Evolutionary conservation across 2,329 filamentous ascomycete genomes (phyloP).

Genomic region (Botrytis fragariae): DNA sequence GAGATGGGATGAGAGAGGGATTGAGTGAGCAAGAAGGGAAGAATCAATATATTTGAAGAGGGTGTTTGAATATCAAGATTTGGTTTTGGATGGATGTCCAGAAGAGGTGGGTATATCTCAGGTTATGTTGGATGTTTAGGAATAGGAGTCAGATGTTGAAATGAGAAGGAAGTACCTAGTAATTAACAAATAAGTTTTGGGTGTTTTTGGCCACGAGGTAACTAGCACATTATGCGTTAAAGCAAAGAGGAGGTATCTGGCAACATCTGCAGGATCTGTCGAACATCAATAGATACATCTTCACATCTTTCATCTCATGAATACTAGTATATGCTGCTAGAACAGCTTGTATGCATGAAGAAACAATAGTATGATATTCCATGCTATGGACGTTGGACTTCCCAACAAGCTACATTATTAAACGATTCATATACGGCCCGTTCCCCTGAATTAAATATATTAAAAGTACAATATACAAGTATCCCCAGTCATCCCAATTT

Average conservation of each 20-base stretch:
- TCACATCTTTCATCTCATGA: background rate
- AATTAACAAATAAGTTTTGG: background rate
- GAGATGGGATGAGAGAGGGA: background rate
- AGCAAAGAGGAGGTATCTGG: background rate
- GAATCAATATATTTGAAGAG: background rate
- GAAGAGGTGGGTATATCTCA: background rate
- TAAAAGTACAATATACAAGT: constrained; percentile 11
- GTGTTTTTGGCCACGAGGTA: no score
- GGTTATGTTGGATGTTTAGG: background rate
- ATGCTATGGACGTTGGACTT: background rate
- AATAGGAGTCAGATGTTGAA: background rate
- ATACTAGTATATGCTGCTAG: background rate
- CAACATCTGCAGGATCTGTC: background rate
- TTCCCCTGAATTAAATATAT: background rate
- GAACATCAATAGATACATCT: background rate
- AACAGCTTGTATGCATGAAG: background rate
- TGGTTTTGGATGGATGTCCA: background rate
- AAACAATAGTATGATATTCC: background rate
- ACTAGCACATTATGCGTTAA: background rate
- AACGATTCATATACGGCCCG: background rate
- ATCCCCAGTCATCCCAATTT: background rate
- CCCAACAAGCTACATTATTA: background rate
- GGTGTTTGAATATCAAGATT: background rate
- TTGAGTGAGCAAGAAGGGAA: background rate
- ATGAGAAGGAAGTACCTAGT: background rate